Base-by-base conservation (phyloP, 2,329 filamentous ascomycete genomes). In the Fusarium bactridioides region DNA sequence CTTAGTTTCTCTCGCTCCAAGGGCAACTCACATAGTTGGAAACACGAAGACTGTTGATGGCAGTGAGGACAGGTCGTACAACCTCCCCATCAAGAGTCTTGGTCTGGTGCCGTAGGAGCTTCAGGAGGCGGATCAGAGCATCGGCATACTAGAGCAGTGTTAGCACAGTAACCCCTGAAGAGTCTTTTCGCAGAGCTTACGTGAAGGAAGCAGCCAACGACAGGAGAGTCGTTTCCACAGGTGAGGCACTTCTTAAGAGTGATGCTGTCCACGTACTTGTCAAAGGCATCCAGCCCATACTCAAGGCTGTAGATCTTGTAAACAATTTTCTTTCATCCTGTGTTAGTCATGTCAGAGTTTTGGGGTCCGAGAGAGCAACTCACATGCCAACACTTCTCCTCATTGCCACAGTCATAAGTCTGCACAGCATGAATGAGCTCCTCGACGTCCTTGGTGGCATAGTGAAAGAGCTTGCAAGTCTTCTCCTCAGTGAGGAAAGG, bases 1-100 rank as follows among this genome's bases (percentile, higher is more conserved):
- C 31, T 25, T 21, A 16, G 12, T 47, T 37, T 16, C 10, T 8
- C 10, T 12, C 4, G 19, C 16, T 33, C 5, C 4, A 43, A 6
- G 7, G 3, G 11, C 19, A 35, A 33, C 61, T 64, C 31, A 76
- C 78, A 51, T 62, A 76, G 68, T 79, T 79, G 57, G 78, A 76
- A 7, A 69, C 68, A 13, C 75, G 76, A 37, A 79, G 62, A 44
- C 77, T 78, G 75, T 79, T 79, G 63, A 79, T 66, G 44, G 77
- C 72, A 11, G 76, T 79, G 23, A 79, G 61, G 43, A 79, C 61
- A 40, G 73, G 76, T 35, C 74, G 74, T 57, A 78, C 78, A 16
- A 76, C 60, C 57, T 78, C 76, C 25, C 76, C 77, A 43, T 78
- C 75, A 10, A 79, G 74, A 38, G 73, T 61, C 57, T 71, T 65